Evolutionary conservation across 306 rosid genomes (phyloP).

Genomic region (Corylus americana): DNA sequence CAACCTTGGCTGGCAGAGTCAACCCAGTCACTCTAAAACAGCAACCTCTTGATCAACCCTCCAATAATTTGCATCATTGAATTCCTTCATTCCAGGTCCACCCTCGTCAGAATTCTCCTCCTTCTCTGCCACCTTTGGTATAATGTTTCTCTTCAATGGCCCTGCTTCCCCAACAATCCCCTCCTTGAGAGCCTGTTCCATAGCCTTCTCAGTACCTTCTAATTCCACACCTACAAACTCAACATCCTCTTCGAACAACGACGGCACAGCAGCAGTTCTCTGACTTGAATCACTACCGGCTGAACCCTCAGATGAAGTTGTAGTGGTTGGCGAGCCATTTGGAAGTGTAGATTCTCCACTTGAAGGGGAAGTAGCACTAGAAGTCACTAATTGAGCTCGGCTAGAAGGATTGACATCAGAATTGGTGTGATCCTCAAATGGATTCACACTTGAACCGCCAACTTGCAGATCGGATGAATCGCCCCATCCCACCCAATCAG

Average conservation of each 20-base stretch:
- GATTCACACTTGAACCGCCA: constrained; percentile 69
- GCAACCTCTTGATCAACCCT: constrained; percentile 96
- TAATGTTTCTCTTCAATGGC: constrained; percentile 76
- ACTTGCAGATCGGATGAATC: constrained; percentile 72
- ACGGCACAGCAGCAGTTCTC: constrained; percentile 61
- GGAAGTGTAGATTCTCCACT: constrained; percentile 50
- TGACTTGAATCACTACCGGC: constrained; percentile 45
- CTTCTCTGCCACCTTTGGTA: constrained; percentile 62
- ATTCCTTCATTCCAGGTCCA: constrained; percentile 78
- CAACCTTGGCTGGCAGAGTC: constrained; percentile 24
- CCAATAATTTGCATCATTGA: constrained; percentile 96
- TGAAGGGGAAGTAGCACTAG: constrained; percentile 44
- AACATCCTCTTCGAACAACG: constrained; percentile 91
- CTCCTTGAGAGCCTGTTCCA: constrained; percentile 98
- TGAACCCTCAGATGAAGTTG: constrained; percentile 46
- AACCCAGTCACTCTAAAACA: constrained; percentile 67
- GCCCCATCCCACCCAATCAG: constrained; percentile 96
- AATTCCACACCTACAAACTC: constrained; percentile 94
- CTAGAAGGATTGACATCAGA: constrained; percentile 36
- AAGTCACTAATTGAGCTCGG: constrained; percentile 43
- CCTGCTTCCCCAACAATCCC: constrained; percentile 99
- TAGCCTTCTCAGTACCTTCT: constrained; percentile 94
- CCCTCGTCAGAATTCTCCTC: constrained; percentile 76
- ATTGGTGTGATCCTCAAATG: constrained; percentile 68
- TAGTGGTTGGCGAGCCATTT: constrained; percentile 62